Base-by-base conservation (phyloP, 192 early-diverging fungal genomes). In the Umbelopsis ramanniana region DNA sequence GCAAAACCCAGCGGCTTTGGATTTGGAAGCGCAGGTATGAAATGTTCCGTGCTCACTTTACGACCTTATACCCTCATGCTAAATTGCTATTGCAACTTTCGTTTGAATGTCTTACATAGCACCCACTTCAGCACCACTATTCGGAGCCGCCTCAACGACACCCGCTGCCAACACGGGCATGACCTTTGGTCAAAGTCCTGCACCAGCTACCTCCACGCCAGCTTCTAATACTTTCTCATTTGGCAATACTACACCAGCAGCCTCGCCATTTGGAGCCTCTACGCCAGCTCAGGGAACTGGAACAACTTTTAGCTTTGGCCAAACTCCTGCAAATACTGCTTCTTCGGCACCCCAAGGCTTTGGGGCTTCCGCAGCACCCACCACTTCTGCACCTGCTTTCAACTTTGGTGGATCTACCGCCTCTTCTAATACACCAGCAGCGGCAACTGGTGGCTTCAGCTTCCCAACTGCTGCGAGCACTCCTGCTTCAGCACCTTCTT, bases 381-480 rank as follows among this genome's bases (percentile, higher is more conserved):
- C 73, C 24, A 45, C 73, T 19, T 29, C 70, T 17, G 54, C 68
- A 55, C 11, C 54, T 4, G 38, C 53, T 17, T 70, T 75, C 19
- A 48, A 57, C n/a, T 72, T 72, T 60, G 79, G 74, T 63, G 69
- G 17, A 5, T 0, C 48, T 50, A 10, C 48, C 15, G 45, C 38
- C 38, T 21, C 68, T 53, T 19, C 76, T 66, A 72, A 63, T 23
- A 38, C 76, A 23, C 43, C 76, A 5, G 15, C 75, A 17, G 57
- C 70, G n/a, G 40, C 75, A 37, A 67, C 46, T 35, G 43, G 50
- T 40, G 38, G 47, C 14, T 71, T 75, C 22, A 72, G 69, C 33
- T 24, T 52, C 15, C 57, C 77, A 1, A 2, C 80, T 26, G 46
- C 74, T 50, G 33, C 82, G 40, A 52, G 46, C 19, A 23, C 77